These are phyloP conservation scores for Alternaria brassicae DNA, from an alignment of 2,329 filamentous ascomycete genomes.

Conservation along the genomic window DNA sequence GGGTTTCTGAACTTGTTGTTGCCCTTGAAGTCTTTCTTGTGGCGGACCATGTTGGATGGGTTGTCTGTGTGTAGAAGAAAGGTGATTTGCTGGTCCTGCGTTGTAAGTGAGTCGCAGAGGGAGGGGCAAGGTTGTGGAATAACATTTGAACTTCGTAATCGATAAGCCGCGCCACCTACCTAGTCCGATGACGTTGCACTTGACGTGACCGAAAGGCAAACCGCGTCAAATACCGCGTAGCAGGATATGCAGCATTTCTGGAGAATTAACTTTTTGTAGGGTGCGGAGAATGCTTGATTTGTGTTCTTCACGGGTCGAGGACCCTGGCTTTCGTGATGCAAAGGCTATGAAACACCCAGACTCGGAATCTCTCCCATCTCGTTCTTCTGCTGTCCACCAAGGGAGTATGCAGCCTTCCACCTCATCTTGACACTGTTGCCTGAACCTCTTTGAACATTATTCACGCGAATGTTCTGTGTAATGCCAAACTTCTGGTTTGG, in stretches of 20 bases:
- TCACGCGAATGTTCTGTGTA: slow-evolving; percentile 79
- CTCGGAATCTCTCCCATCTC: slow-evolving; percentile 87
- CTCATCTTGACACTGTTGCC: slow-evolving; percentile 86
- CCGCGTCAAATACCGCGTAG: not conserved
- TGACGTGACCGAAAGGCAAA: not conserved
- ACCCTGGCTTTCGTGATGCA: slow-evolving; percentile 10
- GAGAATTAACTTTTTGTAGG: not conserved
- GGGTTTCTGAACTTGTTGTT: slow-evolving; percentile 73
- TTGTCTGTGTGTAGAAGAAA: not conserved
- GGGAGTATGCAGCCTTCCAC: slow-evolving; percentile 83
- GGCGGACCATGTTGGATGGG: slow-evolving; percentile 75
- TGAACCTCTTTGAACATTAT: slow-evolving; percentile 74
- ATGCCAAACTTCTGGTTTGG: slow-evolving; percentile 78
- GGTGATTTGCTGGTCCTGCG: not conserved
- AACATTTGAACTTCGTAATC: slow-evolving; percentile 27
- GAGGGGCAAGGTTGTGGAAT: slow-evolving; percentile 29
- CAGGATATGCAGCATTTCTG: not conserved
- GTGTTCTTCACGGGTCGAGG: slow-evolving; percentile 2
- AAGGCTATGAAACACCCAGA: slow-evolving; percentile 71
- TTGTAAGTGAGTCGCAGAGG: slow-evolving; percentile 8
- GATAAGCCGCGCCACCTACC: slow-evolving; percentile 27
- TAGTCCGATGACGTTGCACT: slow-evolving; percentile 22
- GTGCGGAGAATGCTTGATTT: slow-evolving; percentile 5
- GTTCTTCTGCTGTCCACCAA: slow-evolving; percentile 70
- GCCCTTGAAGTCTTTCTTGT: slow-evolving; percentile 86